These are phyloP conservation scores for Golovinomyces cichoracearum DNA, from an alignment of 2,329 filamentous ascomycete genomes.

Conservation along the genomic window DNA sequence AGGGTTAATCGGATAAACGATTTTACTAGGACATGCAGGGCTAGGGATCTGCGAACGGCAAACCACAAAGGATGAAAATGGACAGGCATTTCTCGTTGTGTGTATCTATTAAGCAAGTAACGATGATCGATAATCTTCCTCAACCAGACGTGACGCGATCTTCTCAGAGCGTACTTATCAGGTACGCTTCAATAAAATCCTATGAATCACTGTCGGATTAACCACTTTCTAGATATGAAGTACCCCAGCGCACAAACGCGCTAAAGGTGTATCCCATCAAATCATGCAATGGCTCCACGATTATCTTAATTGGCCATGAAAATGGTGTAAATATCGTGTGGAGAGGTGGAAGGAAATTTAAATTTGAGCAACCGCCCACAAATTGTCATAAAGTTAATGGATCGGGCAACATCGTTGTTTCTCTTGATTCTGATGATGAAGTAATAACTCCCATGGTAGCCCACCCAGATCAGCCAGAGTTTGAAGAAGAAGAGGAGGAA, in stretches of 20 bases:
- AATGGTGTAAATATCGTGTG: slow-evolving; percentile 34
- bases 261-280: slow-evolving; percentile 34
- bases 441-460: slow-evolving; percentile 14
- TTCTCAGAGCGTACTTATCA: slow-evolving; percentile 10
- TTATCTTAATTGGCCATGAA: slow-evolving; percentile 37
- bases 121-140: slow-evolving; percentile 7
- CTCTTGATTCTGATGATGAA: slow-evolving; percentile 38
- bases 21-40: too few relatives aligned
- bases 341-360: slow-evolving; percentile 36
- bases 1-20: too few relatives aligned
- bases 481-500: slow-evolving; percentile 26
- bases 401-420: slow-evolving; percentile 29
- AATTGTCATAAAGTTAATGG: slow-evolving; percentile 25
- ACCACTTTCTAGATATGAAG: slow-evolving; percentile 24
- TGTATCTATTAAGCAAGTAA: too few relatives aligned
- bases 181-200: not conserved
- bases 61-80: too few relatives aligned
- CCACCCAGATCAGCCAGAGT: slow-evolving; percentile 30
- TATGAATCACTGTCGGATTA: not conserved
- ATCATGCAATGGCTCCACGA: slow-evolving; percentile 35
- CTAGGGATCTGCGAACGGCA: too few relatives aligned
- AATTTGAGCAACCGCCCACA: slow-evolving; percentile 18
- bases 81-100: too few relatives aligned
- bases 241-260: slow-evolving; percentile 30
- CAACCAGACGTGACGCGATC: slow-evolving; percentile 10